Base-by-base conservation (phyloP, 1,139 yeast species). In the Blastobotrys raffinosifermentans region DNA sequence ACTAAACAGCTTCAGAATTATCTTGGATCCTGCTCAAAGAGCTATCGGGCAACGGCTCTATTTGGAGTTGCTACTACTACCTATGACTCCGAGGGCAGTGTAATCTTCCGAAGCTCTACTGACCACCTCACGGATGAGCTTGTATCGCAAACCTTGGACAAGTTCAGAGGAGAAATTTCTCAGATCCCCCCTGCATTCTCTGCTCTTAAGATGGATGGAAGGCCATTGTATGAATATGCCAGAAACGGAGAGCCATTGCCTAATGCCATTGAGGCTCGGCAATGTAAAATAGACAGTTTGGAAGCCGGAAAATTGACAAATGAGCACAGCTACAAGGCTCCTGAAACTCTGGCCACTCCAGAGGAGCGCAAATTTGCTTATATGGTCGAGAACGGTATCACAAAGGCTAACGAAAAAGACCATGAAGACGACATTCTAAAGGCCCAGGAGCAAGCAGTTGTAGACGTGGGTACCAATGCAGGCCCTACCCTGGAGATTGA, bases 111-210 rank as follows among this genome's bases (percentile, higher is more conserved):
- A 46, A 77, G 74, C 23, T 70, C 73, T 7, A 69, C 73, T 2
- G 67, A 64, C 6, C 87, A 80, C 50, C 61, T 91, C 31, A 74
- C 79, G 0, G 62, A 66, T 43, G 80, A 75, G 2, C 58, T 68
- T 41, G 63, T 91, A 14, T 60, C 62, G 11, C 57, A 64, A 4
- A 67, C 79, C 0, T 72, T 75, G 22, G 66, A 64, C 8, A 78
- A 77, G 57, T 87, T 91, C 54, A 64, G 77, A 11, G 98, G 98
- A 0, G 73, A 77, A 23, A 67, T 89, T 40, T 72, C 73, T 50
- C 99, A 93, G 61, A 83, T 94, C 1, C 98, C 99, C 9, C 98
- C 99, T 0, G 81, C 91, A 11, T 91, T 77, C 58, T 86, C 96
- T 25, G 98, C 98, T 0, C 66, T 93, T 47, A 91, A 89, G 56